phyloP scores from a whole-genome alignment of 306 rosid genomes.

The Sophora flavescens region DNA sequence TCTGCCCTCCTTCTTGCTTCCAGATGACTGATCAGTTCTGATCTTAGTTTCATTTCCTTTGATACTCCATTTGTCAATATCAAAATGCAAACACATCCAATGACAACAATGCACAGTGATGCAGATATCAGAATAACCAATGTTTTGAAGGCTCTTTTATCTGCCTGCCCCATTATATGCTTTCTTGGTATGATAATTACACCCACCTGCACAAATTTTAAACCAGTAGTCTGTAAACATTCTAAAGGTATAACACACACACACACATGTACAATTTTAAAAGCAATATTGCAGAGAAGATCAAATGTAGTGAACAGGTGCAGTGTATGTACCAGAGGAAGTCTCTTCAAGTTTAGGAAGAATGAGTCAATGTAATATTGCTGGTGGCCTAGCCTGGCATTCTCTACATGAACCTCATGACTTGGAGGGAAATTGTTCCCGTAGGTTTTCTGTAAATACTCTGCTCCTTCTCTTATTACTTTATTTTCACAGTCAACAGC shows the following conservation, averaged over 20 bases:
- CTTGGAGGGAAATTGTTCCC: conserved; percentile 72
- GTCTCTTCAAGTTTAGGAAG: conserved; percentile 87
- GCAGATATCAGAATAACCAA: conserved; percentile 92
- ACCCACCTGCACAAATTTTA: conserved; percentile 80
- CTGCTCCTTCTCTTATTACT: conserved; percentile 75
- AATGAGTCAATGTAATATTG: conserved; percentile 91
- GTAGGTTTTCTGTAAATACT: conserved; percentile 69
- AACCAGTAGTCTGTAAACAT: conserved; percentile 28
- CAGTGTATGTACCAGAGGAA: conserved; percentile 78
- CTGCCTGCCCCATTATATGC: conserved; percentile 95
- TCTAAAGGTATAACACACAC: not conserved
- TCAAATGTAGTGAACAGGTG: conserved; percentile 23
- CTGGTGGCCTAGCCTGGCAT: conserved; percentile 69
- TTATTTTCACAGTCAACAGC: conserved; percentile 74
- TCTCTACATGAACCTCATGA: conserved; percentile 84
- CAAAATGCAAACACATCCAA: conserved; percentile 93
- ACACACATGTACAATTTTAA: not conserved
- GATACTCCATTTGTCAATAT: conserved; percentile 97
- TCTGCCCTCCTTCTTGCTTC: conserved; percentile 99
- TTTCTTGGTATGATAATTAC: conserved; percentile 92
- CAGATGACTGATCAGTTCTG: conserved; percentile 91
- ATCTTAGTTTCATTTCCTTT: conserved; percentile 96
- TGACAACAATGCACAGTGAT: conserved; percentile 83
- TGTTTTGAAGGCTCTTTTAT: conserved; percentile 91
- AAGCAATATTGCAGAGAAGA: conserved; percentile 7